phyloP scores from a whole-genome alignment of 2,329 filamentous ascomycete genomes.

The Paracoccidioides lutzii region DNA sequence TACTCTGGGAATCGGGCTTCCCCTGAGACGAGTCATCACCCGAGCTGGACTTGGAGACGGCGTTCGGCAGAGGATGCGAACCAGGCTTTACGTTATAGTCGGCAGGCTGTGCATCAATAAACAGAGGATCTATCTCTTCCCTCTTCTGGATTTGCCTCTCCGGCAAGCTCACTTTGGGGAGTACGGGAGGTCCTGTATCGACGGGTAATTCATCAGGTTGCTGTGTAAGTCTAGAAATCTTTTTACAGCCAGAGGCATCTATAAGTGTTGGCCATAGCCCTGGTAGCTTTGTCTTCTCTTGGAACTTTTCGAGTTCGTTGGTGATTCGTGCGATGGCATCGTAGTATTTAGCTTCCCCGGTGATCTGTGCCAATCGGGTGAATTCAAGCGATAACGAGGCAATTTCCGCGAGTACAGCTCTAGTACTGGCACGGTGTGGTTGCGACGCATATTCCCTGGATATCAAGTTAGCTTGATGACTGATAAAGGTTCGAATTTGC shows the following conservation, averaged over 20 bases:
- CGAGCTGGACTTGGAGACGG: neutral
- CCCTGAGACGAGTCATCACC: neutral
- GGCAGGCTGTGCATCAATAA: slow-evolving; percentile 19
- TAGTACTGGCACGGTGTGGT: slow-evolving; percentile 17
- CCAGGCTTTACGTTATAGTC: slow-evolving; percentile 11
- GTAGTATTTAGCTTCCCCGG: slow-evolving; percentile 25
- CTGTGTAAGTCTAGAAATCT: slow-evolving; percentile 12
- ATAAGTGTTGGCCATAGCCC: slow-evolving; percentile 40
- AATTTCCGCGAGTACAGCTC: slow-evolving; percentile 23
- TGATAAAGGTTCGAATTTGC: slow-evolving; percentile 5
- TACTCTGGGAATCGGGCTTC: slow-evolving; percentile 1
- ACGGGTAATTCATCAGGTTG: slow-evolving; percentile 14
- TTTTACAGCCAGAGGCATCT: slow-evolving; percentile 68
- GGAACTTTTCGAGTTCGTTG: slow-evolving; percentile 22
- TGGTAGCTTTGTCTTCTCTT: slow-evolving; percentile 24
- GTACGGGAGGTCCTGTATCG: slow-evolving; percentile 27
- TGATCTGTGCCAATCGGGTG: slow-evolving; percentile 29
- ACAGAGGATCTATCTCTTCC: slow-evolving; percentile 7
- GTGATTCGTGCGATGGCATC: slow-evolving; percentile 27
- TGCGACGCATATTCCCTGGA: slow-evolving; percentile 34
- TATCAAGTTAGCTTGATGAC: slow-evolving; percentile 56
- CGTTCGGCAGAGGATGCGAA: slow-evolving; percentile 3
- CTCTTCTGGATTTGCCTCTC: slow-evolving; percentile 3
- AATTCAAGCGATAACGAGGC: slow-evolving; percentile 31
- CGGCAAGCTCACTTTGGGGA: slow-evolving; percentile 8